phyloP scores from a whole-genome alignment of 352 stramenopile species.

The Phytopythium helicoides region DNA sequence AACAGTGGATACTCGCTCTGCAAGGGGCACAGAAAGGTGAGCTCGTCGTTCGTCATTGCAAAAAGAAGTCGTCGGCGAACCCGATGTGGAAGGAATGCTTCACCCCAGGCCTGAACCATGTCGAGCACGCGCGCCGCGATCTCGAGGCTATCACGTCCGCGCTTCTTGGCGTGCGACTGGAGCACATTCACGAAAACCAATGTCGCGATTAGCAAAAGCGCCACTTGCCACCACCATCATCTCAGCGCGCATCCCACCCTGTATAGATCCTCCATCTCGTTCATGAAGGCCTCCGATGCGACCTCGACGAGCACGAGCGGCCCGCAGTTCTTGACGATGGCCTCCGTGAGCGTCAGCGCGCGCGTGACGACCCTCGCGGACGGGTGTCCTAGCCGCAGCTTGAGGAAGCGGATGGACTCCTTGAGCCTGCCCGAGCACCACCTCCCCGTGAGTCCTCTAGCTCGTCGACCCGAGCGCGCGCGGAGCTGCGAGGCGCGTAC shows the following conservation, averaged over 20 bases:
- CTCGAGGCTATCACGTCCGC: slow-evolving; percentile 69
- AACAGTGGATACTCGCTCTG: slow-evolving; percentile 75
- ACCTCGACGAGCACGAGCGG: slow-evolving; percentile 69
- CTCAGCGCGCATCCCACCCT: too few relatives aligned
- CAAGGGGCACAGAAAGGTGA: not conserved
- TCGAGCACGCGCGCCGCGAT: slow-evolving; percentile 67
- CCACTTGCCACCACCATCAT: slow-evolving; percentile 19
- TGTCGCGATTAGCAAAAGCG: slow-evolving; percentile 1
- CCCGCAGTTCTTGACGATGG: slow-evolving; percentile 78
- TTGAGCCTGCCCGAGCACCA: slow-evolving; percentile 37
- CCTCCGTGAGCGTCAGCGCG: slow-evolving; percentile 63
- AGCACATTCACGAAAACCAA: not conserved
- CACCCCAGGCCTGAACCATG: slow-evolving; percentile 76
- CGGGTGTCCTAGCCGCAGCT: slow-evolving; percentile 60
- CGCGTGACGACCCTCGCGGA: slow-evolving; percentile 63
- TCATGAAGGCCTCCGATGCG: slow-evolving; percentile 64
- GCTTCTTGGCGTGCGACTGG: slow-evolving; percentile 59
- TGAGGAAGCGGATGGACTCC: slow-evolving; percentile 71
- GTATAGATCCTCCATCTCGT: slow-evolving; percentile 70
- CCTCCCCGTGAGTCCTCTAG: too few relatives aligned
- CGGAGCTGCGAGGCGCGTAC: slow-evolving; percentile 25
- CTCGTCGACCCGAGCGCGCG: too few relatives aligned
- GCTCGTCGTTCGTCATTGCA: not conserved
- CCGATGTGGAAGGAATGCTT: slow-evolving; percentile 70
- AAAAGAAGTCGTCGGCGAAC: slow-evolving; percentile 9